Percentiles rank a stretch among this genome's conserved stretches.
Conservation (phyloP, 1,139 yeast genomes). For the Meyerozyma carpophila region DNA sequence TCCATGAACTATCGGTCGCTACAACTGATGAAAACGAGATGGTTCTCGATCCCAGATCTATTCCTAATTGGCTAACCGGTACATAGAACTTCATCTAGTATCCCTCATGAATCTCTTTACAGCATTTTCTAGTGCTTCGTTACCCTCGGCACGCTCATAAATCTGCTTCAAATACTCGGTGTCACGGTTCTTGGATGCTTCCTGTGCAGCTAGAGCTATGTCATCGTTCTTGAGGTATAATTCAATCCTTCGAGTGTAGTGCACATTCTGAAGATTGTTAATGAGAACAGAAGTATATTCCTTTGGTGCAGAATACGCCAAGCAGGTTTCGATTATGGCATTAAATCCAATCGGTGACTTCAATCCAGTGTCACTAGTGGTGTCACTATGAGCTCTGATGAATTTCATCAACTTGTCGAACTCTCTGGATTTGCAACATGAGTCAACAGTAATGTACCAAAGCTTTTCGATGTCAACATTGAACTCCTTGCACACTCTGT, state of each 20-base stretch:
- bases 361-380: constrained; percentile 15
- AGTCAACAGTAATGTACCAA: constrained; percentile 57
- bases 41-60: constrained; percentile 43
- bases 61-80: constrained; percentile 81
- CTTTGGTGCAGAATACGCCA: constrained; percentile 44
- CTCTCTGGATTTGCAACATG: constrained; percentile 45
- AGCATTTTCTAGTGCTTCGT: constrained; percentile 16
- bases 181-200: constrained; percentile 56
- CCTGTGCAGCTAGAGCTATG: constrained; percentile 50
- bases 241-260: constrained; percentile 39
- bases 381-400: constrained; percentile 20
- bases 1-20: constrained; percentile 60
- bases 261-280: constrained; percentile 26
- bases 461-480: constrained; percentile 58
- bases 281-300: constrained; percentile 34
- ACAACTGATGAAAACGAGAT: constrained; percentile 26
- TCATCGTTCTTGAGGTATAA: constrained; percentile 52
- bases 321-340: constrained; percentile 53
- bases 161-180: constrained; percentile 33
- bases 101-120: constrained; percentile 19
- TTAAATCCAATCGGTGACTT: constrained; percentile 73
- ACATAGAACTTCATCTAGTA: constrained; percentile 9
- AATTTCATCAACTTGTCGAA: constrained; percentile 59
- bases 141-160: constrained; percentile 16
- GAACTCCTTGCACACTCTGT: constrained; percentile 54